Evolutionary conservation across 2,329 filamentous ascomycete genomes (phyloP).

Genomic region (Thielaviopsis cerberus): DNA sequence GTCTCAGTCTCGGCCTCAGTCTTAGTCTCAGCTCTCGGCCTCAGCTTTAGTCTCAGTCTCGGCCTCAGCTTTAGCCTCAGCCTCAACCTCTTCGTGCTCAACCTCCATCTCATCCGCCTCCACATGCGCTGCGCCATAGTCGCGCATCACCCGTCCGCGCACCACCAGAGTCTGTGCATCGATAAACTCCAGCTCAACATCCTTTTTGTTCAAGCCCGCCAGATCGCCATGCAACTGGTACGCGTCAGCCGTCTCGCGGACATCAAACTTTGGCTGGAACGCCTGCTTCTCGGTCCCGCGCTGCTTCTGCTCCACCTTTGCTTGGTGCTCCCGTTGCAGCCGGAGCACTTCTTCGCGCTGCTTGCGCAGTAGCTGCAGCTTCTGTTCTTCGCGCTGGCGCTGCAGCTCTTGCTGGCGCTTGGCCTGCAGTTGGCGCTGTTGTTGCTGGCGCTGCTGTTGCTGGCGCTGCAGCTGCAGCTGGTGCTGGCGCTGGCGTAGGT

Average conservation of each 20-base stretch:
- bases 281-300: neutral
- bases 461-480: neutral
- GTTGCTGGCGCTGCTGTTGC: constrained; percentile 11
- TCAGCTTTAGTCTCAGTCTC: no score
- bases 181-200: constrained; percentile 50
- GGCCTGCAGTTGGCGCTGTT: neutral
- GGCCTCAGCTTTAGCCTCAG: constrained; percentile 24
- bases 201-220: constrained; percentile 46
- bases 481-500: no score
- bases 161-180: constrained; percentile 46
- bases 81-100: constrained; percentile 5
- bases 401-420: neutral
- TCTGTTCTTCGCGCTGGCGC: neutral
- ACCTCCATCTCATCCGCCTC: neutral
- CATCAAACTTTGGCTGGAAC: constrained; percentile 32
- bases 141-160: constrained; percentile 24
- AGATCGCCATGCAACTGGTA: constrained; percentile 57
- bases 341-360: neutral
- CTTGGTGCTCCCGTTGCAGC: neutral
- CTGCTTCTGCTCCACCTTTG: neutral
- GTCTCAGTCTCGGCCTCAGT: neutral
- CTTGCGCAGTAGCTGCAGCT: neutral
- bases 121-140: neutral
- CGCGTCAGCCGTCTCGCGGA: constrained; percentile 40
- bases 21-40: constrained; percentile 13